Evolutionary conservation across 75 land plant species (phyloP), one percentile per base, ranked within the genome.

Genomic region (Larix kaempferi): DNA sequence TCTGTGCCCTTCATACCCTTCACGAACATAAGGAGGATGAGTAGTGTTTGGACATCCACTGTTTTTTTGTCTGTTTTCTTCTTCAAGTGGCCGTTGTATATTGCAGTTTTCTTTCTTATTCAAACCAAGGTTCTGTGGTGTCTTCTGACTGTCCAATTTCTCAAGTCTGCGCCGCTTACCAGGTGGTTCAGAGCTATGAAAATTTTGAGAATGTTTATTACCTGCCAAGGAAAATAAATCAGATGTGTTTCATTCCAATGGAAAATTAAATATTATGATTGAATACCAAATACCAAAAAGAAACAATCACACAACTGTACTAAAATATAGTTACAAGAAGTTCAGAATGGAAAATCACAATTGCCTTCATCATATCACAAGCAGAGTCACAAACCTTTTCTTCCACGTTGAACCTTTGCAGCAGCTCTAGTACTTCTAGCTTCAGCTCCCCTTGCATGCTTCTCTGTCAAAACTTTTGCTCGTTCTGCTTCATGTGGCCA

Each of bases 401-500:
- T 26, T 74, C 75, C 57, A 56, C 4, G 21, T 27, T 74, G 27
- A 13, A 3, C 35, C 57, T 52, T 74, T 74, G 75, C 57, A 74
- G 75, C 58, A 56, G 58, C 56, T 65, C 79, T 29, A 26, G 26
- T 21, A 63, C 11, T 77, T 26, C 80, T 75, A 23, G 80, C 80
- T 16, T 49, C 59, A 79, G 29, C 33, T 21, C 80, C 80, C 23
- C 80, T 76, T 27, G 79, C 56, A 56, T 79, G 80, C 49, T 79
- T 79, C 78, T 79, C 80, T 56, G 54, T 41, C 77, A 79, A 57
- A 52, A 79, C 80, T 76, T 55, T 74, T 11, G 0, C 58, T 39
- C 80, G 56, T 27, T 79, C 78, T 7, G 25, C 35, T 76, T 79
- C 80, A 56, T 79, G 23, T 57, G 54, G 27, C 80, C 80, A 79